Evolutionary conservation across 495 filamentous ascomycete genomes (phyloP).

Genomic region (Penicillium cosmopolitanum): DNA sequence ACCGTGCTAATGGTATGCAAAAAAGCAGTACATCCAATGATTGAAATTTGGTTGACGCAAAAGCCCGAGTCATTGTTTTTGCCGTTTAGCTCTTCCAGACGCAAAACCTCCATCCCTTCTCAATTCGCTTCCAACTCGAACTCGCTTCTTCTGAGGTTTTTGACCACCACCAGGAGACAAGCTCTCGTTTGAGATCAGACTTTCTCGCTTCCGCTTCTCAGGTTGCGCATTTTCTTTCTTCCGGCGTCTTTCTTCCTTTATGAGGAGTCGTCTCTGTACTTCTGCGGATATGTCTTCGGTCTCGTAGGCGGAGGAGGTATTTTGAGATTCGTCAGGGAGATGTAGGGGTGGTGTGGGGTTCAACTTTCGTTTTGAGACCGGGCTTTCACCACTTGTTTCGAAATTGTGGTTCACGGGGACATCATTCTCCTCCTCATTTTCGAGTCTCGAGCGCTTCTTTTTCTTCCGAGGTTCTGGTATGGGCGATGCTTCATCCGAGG

Average conservation of each 20-base stretch:
- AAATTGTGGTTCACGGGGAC: not conserved
- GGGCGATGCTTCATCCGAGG: not conserved
- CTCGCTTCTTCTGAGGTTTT: conserved; percentile 33
- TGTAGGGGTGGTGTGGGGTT: conserved; percentile 11
- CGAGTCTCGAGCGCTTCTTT: conserved; percentile 22
- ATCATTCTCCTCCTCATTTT: conserved; percentile 11
- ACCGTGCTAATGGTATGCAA: too few relatives aligned
- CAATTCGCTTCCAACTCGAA: conserved; percentile 5
- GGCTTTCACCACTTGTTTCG: not conserved
- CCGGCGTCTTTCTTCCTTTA: conserved; percentile 42
- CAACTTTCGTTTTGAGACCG: conserved; percentile 5
- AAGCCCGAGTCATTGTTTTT: not conserved
- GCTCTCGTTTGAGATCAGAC: conserved; percentile 37
- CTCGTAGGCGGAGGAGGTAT: conserved; percentile 33
- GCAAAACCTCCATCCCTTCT: conserved; percentile 12
- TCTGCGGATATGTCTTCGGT: conserved; percentile 53
- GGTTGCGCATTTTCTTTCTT: conserved; percentile 32
- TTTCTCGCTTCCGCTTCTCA: conserved; percentile 46
- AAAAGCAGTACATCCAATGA: not conserved
- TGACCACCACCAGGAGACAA: conserved; percentile 13
- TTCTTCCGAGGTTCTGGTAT: conserved; percentile 4
- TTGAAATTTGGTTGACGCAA: not conserved
- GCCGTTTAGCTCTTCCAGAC: conserved; percentile 10
- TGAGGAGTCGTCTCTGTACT: conserved; percentile 44
- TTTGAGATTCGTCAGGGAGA: not conserved